Percentiles rank a stretch among this genome's conserved stretches.
Conservation (phyloP, 768 basidiomycete genomes). For the Psilocybe cyanescens region DNA sequence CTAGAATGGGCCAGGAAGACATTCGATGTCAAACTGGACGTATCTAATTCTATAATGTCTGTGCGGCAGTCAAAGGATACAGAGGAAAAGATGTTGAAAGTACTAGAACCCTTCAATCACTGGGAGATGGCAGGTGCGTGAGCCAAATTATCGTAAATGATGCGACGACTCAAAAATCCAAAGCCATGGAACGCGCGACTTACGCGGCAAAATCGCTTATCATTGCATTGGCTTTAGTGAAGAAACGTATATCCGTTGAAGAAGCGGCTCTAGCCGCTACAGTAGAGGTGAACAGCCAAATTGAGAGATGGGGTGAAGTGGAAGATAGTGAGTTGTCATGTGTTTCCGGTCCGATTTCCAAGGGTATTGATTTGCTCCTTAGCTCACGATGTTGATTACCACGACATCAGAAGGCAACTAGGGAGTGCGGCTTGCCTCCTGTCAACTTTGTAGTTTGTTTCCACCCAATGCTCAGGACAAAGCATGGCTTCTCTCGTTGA, state of each 20-base stretch:
- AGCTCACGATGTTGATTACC: slow-evolving; percentile 99
- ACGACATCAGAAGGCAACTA: slow-evolving; percentile 87
- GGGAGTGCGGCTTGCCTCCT: slow-evolving; percentile 47
- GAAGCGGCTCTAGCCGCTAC: slow-evolving; percentile 84
- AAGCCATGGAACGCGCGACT: slow-evolving; percentile 91
- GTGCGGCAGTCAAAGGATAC: slow-evolving; percentile 74
- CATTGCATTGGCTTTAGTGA: slow-evolving; percentile 83
- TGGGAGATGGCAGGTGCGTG: slow-evolving; percentile 90
- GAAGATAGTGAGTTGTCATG: slow-evolving; percentile 84
- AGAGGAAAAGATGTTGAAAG: slow-evolving; percentile 55
- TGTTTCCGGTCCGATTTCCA: slow-evolving; percentile 7
- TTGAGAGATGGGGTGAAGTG: slow-evolving; percentile 98
- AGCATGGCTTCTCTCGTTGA: background rate
- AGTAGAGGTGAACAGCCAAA: slow-evolving; percentile 95
- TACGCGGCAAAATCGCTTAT: slow-evolving; percentile 91
- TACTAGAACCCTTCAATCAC: slow-evolving; percentile 67
- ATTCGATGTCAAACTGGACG: slow-evolving; percentile 68
- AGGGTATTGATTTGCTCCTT: slow-evolving; percentile 12
- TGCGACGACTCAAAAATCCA: background rate
- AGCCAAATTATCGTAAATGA: background rate
- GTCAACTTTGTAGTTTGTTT: slow-evolving; percentile 20
- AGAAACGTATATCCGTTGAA: slow-evolving; percentile 76
- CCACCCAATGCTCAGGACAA: background rate
- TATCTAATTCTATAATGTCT: slow-evolving; percentile 73
- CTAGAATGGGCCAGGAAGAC: slow-evolving; percentile 75